Evolutionary conservation across 139 green algal species (phyloP).

Genomic region (Closterium sp.): DNA sequence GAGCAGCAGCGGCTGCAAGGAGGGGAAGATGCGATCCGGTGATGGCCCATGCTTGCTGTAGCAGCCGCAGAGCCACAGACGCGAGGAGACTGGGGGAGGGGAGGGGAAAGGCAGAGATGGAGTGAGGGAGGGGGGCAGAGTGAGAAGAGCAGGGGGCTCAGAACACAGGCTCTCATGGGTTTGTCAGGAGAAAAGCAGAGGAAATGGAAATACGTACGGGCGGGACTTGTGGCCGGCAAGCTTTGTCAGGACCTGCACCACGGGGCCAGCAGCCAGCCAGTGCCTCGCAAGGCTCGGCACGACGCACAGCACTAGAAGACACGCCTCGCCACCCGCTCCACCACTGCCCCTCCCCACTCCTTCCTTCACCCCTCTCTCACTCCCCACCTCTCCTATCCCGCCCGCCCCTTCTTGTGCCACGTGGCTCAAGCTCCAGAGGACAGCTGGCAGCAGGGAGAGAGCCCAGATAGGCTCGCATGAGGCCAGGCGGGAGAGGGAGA

Average conservation of each 20-base stretch:
- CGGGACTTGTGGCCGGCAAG: background rate
- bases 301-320: background rate
- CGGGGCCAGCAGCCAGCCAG: background rate
- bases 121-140: background rate
- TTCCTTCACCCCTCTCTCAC: background rate
- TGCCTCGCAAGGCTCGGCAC: background rate
- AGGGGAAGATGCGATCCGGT: too few relatives aligned
- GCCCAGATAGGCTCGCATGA: background rate
- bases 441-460: background rate
- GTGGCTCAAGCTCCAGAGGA: background rate
- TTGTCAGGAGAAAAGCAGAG: background rate
- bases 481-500: background rate
- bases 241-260: background rate
- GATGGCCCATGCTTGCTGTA: background rate
- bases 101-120: background rate
- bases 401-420: background rate
- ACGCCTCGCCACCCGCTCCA: background rate
- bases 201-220: background rate
- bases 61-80: background rate
- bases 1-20: background rate
- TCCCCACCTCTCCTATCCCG: background rate
- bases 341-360: background rate
- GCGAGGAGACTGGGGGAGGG: too few relatives aligned
- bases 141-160: background rate
- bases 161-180: too few relatives aligned